Base-by-base conservation (phyloP, 2,329 filamentous ascomycete genomes). In the Hypoxylon sp. region DNA sequence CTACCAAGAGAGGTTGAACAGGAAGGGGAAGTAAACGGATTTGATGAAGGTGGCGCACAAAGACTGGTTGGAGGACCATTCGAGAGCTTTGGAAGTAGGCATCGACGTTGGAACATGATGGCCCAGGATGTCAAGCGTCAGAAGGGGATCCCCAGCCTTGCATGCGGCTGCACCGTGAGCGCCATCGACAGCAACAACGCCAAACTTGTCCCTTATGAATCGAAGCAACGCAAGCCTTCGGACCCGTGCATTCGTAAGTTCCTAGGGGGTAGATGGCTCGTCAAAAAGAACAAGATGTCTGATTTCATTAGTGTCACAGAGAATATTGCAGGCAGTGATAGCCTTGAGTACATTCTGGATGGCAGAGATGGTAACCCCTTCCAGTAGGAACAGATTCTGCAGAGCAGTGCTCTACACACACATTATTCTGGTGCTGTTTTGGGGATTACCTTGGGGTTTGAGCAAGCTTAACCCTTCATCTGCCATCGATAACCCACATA, bases 161-260 rank as follows among this genome's bases (percentile, higher is more conserved):
- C 74, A 4, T 85, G 83, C 72, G 78, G 77, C 4, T 85, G 83
- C 70, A 80, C 84, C n/a, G 78, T 79, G 1, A 84, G 81, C 26
- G 73, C 77, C 2, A 74, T 85, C 9, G 83, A 85, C 69, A 80
- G 78, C 67, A 81, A 83, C 62, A 84, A 84, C 67, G 82, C 83
- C 59, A 83, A 81, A 61, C 77, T 85, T 5, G 83, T 85, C 1
- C 83, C 84, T 0, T 78, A 80, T 57, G 80, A 84, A 72, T 84
- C 81, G 31, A 82, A 82, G 59, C 83, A 85, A 73, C 77, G 76
- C 63, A 85, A 85, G 73, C 83, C 83, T 4, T 70, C 63, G 14
- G 81, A 85, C 74, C 82, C 82, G 6, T 85, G 83, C 74, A 82
- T 85, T 57, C 79, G 83, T 59, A 77, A 80, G 62, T 85, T 82